Percentiles rank a stretch among this genome's conserved stretches.
phyloP scores from a whole-genome alignment of 192 early-diverging fungal species.

The Podila minutissima region DNA sequence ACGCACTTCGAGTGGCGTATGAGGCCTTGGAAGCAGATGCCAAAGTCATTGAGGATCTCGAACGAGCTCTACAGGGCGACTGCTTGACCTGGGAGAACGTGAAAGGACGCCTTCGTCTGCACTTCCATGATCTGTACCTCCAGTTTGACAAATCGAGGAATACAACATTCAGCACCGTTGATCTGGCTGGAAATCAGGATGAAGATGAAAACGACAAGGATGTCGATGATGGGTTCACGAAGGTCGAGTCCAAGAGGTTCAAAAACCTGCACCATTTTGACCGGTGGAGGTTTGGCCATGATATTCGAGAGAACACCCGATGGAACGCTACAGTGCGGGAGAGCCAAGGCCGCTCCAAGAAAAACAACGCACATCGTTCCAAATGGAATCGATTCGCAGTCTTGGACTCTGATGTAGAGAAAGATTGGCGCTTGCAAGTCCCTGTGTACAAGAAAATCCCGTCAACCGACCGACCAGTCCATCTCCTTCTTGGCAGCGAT shows the following conservation, averaged over 20 bases:
- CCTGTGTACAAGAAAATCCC: slow-evolving; percentile 2
- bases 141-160: slow-evolving; percentile 1
- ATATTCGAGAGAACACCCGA: slow-evolving; percentile 12
- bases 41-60: slow-evolving; percentile 16
- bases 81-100: slow-evolving; percentile 4
- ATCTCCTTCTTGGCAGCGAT: background rate
- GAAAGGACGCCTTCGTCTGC: slow-evolving; percentile 46
- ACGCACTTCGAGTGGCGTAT: slow-evolving; percentile 48
- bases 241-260: background rate
- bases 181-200: too few relatives aligned
- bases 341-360: slow-evolving; percentile 8
- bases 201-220: slow-evolving; percentile 1
- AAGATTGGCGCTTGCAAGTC: background rate
- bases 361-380: background rate
- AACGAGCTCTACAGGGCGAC: slow-evolving; percentile 17
- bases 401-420: slow-evolving; percentile 43
- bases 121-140: background rate
- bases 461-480: slow-evolving; percentile 1
- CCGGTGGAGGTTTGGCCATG: slow-evolving; percentile 20
- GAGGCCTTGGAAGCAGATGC: slow-evolving; percentile 15
- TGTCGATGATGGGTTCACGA: slow-evolving; percentile 9
- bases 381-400: too few relatives aligned
- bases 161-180: too few relatives aligned
- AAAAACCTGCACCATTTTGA: slow-evolving; percentile 3
- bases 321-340: slow-evolving; percentile 9